Base-by-base conservation (phyloP, 2,329 filamentous ascomycete genomes). In the Metarhizium humberi region DNA sequence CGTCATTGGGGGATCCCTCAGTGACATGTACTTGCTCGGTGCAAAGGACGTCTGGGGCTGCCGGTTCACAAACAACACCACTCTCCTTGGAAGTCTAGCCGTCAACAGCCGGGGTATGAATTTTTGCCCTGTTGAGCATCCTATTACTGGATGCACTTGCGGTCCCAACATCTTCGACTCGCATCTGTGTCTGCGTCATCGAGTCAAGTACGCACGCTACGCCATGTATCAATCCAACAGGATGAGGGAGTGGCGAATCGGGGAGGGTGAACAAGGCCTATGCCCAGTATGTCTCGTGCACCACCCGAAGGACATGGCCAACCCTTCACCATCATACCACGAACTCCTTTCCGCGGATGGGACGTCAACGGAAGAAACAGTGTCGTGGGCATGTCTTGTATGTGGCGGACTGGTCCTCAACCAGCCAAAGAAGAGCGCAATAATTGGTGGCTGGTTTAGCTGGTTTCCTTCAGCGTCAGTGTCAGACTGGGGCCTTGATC, bases 91-190 rank as follows among this genome's bases (percentile, higher is more conserved):
- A 34, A 14, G 34, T 40, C 42, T 52, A 14, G 13, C 7, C 25
- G 13, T 48, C 20, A 48, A 30, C 45, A 20, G 45, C 20, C 45
- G 45, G 14, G 10, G 30, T 6, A 29, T 48, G 25, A 16, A 6
- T 8, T 16, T 48, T 6, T 20, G 46, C 16, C 25, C 4, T 1
- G 13, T 6, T 6, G 14, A 50, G 1, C 32, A 14, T 2, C 60
- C 63, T 3, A 43, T 67, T 2, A 74, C 71, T 10, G 73, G 73
- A 1, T 75, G 73, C 58, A 36, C 59, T 4, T 75, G 73, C 59
- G 68, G 59, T 4, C 50, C 57, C 34, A 75, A 73, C 56, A 53
- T 75, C 2, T 51, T 73, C 16, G 59, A 53, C 13, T 60, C 62
- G 4, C 59, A 59, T 3, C 60, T 75, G 5, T 75, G 73, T 62